Evolutionary conservation across 371 early-diverging fungal genomes (phyloP), one percentile per base, ranked within the genome.

Genomic region (Gilbertella persicaria): DNA sequence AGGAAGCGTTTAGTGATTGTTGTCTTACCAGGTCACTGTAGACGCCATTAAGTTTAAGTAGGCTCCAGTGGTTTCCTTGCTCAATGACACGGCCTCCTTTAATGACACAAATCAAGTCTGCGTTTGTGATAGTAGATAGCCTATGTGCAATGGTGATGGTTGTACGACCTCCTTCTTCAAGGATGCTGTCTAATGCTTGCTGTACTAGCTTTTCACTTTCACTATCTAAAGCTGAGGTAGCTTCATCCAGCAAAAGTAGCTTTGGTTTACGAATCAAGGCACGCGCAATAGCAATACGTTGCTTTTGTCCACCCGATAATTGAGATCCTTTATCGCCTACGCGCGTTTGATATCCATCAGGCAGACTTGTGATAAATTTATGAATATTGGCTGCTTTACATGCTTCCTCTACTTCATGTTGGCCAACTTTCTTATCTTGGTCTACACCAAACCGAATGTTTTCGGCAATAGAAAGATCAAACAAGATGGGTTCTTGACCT

Each of bases 191-290:
- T 30, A 98, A 67, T 0, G 94, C 97, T 41, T 79, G 80, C 55
- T 97, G 93, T 6, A 98, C 92, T 20, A 91, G 66, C 50, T 81
- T 83, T 65, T 99, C 99, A 38, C 88, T 84, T 53, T 90, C 84
- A 19, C 90, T 85, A 67, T 97, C 96, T 41, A 97, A 60, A 0
- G 96, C 95, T 7, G 91, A 89, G 3, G 99, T 98, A 0, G 99
- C 96, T 64, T 99, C 99, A 66, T 99, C 99, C 26, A 98, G 69
- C 21, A 98, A 67, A 35, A 98, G 67, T n/a, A 98, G 83, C 45
- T 73, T 82, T 14, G 95, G 95, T 50, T 95, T 85, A 37, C 89
- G 85, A 57, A 98, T 82, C 49, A 86, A 23, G 0, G 85, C 86
- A 52, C 91, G 77, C 4, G 89, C 85, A 62, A 89, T 78, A 6